Evolutionary conservation across 495 filamentous ascomycete genomes (phyloP).

Genomic region (Lophiostoma macrostomum): DNA sequence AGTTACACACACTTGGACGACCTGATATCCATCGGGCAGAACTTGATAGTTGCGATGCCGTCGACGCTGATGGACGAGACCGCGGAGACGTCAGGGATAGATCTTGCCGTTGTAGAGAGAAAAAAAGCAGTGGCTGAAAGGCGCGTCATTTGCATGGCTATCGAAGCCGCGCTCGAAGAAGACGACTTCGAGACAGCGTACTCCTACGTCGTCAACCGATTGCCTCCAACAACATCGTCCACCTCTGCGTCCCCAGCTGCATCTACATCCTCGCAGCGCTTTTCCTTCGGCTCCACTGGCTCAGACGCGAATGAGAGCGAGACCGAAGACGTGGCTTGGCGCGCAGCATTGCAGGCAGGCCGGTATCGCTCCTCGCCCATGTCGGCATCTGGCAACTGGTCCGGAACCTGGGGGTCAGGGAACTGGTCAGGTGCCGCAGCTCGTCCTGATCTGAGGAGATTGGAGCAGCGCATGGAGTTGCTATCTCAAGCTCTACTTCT

Average conservation of each 20-base stretch:
- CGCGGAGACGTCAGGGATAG: constrained; percentile 53
- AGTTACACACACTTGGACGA: constrained; percentile 86
- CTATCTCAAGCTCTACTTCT: constrained; percentile 80
- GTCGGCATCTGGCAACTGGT: constrained; percentile 43
- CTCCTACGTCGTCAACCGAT: constrained; percentile 78
- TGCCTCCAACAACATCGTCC: constrained; percentile 34
- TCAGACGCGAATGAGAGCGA: constrained; percentile 23
- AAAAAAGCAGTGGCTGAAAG: constrained; percentile 50
- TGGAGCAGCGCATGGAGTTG: constrained; percentile 86
- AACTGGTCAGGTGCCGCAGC: constrained; percentile 45
- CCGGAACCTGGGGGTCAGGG: constrained; percentile 42
- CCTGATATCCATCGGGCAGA: constrained; percentile 71
- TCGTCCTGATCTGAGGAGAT: constrained; percentile 56
- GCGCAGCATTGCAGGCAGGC: constrained; percentile 84
- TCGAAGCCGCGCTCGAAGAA: constrained; percentile 78
- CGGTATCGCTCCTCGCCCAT: constrained; percentile 59
- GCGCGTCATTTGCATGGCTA: constrained; percentile 81
- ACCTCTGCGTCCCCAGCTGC: constrained; percentile 1
- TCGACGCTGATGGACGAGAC: constrained; percentile 31
- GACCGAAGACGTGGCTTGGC: constrained; percentile 84
- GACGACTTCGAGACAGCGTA: constrained; percentile 97
- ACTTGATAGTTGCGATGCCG: constrained; percentile 54
- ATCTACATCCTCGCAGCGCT: constrained; percentile 7
- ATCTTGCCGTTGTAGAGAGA: constrained; percentile 19
- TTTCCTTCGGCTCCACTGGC: constrained; percentile 7